phyloP scores from a whole-genome alignment of 495 filamentous ascomycete species.

The Schizothecium vesticola region DNA sequence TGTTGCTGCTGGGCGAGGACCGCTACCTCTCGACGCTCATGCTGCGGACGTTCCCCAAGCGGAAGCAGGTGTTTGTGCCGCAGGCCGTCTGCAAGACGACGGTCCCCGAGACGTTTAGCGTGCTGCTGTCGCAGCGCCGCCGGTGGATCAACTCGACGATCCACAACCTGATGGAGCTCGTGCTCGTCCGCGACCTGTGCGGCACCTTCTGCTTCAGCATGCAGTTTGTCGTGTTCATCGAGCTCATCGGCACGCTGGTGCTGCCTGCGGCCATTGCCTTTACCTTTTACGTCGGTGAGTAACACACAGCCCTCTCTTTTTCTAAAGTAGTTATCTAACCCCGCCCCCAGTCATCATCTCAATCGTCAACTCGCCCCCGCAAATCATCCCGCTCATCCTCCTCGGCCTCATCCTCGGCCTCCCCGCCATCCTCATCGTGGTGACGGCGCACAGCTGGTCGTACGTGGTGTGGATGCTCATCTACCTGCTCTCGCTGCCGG shows the following conservation, averaged over 20 bases:
- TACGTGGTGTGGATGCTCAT: conserved; percentile 97
- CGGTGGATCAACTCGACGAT: conserved; percentile 99
- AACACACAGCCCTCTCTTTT: not conserved
- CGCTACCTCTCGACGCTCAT: conserved; percentile 95
- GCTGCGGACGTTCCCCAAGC: conserved; percentile 98
- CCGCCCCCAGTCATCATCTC: conserved; percentile 67
- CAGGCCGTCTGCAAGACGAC: conserved; percentile 98
- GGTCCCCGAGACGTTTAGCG: conserved; percentile 87
- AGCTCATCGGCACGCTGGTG: conserved; percentile 90
- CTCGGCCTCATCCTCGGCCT: conserved; percentile 90
- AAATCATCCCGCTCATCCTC: conserved; percentile 86
- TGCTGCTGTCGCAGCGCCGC: conserved; percentile 87
- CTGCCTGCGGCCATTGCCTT: conserved; percentile 94
- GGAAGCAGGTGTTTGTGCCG: conserved; percentile 97
- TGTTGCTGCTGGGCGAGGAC: conserved; percentile 92
- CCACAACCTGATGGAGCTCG: conserved; percentile 96
- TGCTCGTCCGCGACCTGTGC: conserved; percentile 91
- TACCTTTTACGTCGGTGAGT: conserved; percentile 89
- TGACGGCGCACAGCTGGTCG: conserved; percentile 90
- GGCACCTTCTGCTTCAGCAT: conserved; percentile 99
- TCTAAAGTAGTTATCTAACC: not conserved
- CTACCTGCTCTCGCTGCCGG: conserved; percentile 85
- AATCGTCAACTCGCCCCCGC: conserved; percentile 74
- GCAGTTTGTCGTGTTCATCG: conserved; percentile 97
- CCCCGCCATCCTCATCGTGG: conserved; percentile 84